These are phyloP conservation scores for Suillus sp. DNA, from an alignment of 768 basidiomycete genomes.

Conservation along the genomic window DNA sequence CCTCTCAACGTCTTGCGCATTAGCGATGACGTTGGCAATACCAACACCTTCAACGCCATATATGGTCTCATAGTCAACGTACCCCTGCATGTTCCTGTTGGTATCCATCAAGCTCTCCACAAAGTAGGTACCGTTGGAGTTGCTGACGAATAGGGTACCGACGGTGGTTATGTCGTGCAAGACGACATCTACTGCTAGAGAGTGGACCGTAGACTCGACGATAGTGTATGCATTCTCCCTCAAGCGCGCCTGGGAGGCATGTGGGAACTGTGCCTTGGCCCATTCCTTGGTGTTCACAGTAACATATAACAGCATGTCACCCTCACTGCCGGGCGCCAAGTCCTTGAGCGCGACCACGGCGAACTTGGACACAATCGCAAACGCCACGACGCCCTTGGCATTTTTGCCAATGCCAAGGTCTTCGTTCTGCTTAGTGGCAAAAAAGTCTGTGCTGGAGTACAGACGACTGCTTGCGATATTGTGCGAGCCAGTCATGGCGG, in stretches of 20 bases:
- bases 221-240: conserved; percentile 95
- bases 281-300: conserved; percentile 80
- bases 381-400: conserved; percentile 86
- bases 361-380: conserved; percentile 92
- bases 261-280: conserved; percentile 92
- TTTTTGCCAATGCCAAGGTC: conserved; percentile 86
- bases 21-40: conserved; percentile 83
- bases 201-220: conserved; percentile 91
- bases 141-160: conserved; percentile 94
- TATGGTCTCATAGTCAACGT: conserved; percentile 90
- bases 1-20: conserved; percentile 81
- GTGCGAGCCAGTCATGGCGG: conserved; percentile 43
- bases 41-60: conserved; percentile 90
- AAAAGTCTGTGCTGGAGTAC: conserved; percentile 86
- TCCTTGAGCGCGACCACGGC: conserved; percentile 90
- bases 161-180: conserved; percentile 63
- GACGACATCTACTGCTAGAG: conserved; percentile 92
- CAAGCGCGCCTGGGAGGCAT: conserved; percentile 74
- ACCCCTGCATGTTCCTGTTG: conserved; percentile 85
- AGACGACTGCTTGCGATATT: conserved; percentile 63
- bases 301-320: conserved; percentile 86
- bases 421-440: conserved; percentile 64
- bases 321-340: conserved; percentile 49
- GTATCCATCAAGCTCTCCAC: conserved; percentile 90
- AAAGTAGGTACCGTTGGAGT: conserved; percentile 95